Conservation (phyloP, 495 filamentous ascomycete genomes). For the Chaetomium cochliodes region DNA sequence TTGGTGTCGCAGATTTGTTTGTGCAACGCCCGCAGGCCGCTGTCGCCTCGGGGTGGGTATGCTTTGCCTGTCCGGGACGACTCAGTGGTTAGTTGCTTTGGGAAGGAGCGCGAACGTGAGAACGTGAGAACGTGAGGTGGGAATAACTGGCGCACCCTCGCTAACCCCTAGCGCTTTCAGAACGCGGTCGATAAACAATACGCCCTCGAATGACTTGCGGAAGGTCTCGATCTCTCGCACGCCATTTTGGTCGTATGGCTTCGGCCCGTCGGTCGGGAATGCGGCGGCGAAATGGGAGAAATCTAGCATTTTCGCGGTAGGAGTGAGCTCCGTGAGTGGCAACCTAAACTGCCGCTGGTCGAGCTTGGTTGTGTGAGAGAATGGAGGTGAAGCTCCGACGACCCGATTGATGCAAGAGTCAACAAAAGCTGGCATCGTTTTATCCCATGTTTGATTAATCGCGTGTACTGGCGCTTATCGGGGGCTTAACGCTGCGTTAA, state of each 20-base stretch:
- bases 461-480: not conserved
- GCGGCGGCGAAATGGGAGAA: slow-evolving; percentile 58
- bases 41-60: slow-evolving; percentile 68
- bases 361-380: not conserved
- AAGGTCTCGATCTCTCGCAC: slow-evolving; percentile 59
- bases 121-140: not conserved
- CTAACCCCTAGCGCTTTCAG: slow-evolving; percentile 67
- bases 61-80: slow-evolving; percentile 52
- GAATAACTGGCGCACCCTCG: slow-evolving; percentile 50
- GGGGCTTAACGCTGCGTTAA: not conserved
- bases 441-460: not conserved
- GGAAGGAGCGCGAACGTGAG: no score
- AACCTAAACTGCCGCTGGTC: not conserved
- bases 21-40: slow-evolving; percentile 63
- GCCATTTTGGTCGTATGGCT: slow-evolving; percentile 58
- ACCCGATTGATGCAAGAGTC: slow-evolving; percentile 12
- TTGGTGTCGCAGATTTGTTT: slow-evolving; percentile 57
- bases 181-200: slow-evolving; percentile 72
- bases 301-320: slow-evolving; percentile 40
- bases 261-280: slow-evolving; percentile 62
- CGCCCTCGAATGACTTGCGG: slow-evolving; percentile 61
- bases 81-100: not conserved
- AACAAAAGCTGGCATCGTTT: not conserved
- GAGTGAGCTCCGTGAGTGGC: not conserved
- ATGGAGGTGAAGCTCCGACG: not conserved